Evolutionary conservation across 352 stramenopile species (phyloP).

Genomic region (Globisporangium spiculum): DNA sequence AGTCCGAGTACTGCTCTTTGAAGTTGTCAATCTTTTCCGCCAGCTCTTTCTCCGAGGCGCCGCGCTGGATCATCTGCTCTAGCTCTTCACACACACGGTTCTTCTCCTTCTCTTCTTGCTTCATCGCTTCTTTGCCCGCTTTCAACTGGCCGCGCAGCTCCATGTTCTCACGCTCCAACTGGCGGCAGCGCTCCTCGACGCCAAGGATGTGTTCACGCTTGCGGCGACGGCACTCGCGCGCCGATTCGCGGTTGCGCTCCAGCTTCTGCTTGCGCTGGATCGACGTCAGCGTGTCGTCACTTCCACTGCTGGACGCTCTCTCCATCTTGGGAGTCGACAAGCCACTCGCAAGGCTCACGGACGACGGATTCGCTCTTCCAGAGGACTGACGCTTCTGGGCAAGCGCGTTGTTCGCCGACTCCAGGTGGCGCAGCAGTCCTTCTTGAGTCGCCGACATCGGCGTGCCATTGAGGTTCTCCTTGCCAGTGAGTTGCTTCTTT

Average conservation of each 20-base stretch:
- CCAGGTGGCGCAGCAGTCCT: conserved; percentile 61
- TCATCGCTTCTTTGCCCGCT: conserved; percentile 82
- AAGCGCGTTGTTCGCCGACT: conserved; percentile 71
- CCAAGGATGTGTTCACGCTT: conserved; percentile 86
- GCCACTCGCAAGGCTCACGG: background rate
- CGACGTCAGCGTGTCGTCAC: conserved; percentile 38
- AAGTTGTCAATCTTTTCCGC: conserved; percentile 95
- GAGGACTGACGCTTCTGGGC: conserved; percentile 53
- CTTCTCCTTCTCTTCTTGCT: conserved; percentile 84
- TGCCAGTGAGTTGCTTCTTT: conserved; percentile 25
- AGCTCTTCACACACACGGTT: conserved; percentile 82
- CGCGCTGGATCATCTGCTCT: conserved; percentile 78
- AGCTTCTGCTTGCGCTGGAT: conserved; percentile 83
- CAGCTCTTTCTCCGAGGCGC: conserved; percentile 82
- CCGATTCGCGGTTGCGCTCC: conserved; percentile 91
- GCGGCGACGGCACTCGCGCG: conserved; percentile 86
- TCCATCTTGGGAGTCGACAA: conserved; percentile 52
- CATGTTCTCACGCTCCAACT: conserved; percentile 90
- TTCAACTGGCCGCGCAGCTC: conserved; percentile 90
- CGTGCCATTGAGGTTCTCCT: conserved; percentile 24
- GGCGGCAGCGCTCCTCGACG: conserved; percentile 74
- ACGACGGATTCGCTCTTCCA: conserved; percentile 7
- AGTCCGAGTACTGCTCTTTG: conserved; percentile 91
- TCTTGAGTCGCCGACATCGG: conserved; percentile 54
- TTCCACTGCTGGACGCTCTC: conserved; percentile 49